Conservation (phyloP, 352 stramenopile species). For the Globisporangium iwayamae region DNA sequence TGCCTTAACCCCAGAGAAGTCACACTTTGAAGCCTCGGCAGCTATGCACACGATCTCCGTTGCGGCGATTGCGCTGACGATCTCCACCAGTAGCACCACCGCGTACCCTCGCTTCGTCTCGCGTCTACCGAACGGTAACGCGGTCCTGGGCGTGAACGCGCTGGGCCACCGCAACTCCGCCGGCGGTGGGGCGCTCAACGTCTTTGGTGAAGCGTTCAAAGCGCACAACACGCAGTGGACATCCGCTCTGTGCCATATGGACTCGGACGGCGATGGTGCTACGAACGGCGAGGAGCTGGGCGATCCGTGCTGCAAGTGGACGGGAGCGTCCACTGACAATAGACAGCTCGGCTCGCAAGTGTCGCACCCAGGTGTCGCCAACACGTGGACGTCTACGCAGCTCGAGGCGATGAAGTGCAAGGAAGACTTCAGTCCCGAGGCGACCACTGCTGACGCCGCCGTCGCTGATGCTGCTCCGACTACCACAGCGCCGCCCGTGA, state of each 20-base stretch:
- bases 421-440: slow-evolving; percentile 1
- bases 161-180: slow-evolving; percentile 48
- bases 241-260: slow-evolving; percentile 42
- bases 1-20: neutral
- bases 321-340: neutral
- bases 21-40: neutral
- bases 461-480: neutral
- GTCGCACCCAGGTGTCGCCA: slow-evolving; percentile 28
- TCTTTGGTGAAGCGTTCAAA: slow-evolving; percentile 60
- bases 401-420: slow-evolving; percentile 22
- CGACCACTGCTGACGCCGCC: neutral
- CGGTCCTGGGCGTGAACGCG: slow-evolving; percentile 41
- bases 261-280: slow-evolving; percentile 75
- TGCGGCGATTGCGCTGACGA: neutral
- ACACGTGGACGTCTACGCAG: slow-evolving; percentile 23
- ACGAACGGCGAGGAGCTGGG: slow-evolving; percentile 89
- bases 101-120: slow-evolving; percentile 47
- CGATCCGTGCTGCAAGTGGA: slow-evolving; percentile 83
- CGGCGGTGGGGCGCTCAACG: slow-evolving; percentile 53
- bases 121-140: slow-evolving; percentile 54
- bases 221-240: slow-evolving; percentile 44
- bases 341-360: slow-evolving; percentile 7
- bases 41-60: neutral
- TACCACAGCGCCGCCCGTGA: neutral
- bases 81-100: neutral